These are phyloP conservation scores for Candida koratica DNA, from an alignment of 805 yeast species.

Conservation along the genomic window DNA sequence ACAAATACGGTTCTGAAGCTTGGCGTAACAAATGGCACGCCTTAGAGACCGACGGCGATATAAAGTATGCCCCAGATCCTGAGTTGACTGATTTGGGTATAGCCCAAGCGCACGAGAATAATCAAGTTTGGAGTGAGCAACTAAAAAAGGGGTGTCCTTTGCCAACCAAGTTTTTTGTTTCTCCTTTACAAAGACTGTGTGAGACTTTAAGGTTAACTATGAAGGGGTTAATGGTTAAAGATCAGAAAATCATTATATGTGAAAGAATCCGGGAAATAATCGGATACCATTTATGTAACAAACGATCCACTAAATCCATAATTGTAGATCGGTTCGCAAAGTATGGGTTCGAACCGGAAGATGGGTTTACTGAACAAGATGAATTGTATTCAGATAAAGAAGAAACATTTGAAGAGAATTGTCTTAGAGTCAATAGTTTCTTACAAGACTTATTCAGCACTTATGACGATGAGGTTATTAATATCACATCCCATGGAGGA, in stretches of 20 bases:
- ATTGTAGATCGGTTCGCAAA: slow-evolving; percentile 37
- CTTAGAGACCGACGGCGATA: slow-evolving; percentile 50
- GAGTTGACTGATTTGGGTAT: slow-evolving; percentile 52
- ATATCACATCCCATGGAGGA: slow-evolving; percentile 52
- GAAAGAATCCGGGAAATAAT: slow-evolving; percentile 56
- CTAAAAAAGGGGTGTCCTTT: slow-evolving; percentile 47
- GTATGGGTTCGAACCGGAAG: slow-evolving; percentile 30
- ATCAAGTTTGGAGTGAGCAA: slow-evolving; percentile 42
- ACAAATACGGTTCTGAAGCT: slow-evolving; percentile 40
- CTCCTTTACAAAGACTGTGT: slow-evolving; percentile 63
- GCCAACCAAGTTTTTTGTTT: slow-evolving; percentile 52
- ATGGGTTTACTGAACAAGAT: slow-evolving; percentile 46
- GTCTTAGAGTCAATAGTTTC: slow-evolving; percentile 45
- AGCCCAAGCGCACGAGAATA: slow-evolving; percentile 52
- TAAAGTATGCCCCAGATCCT: slow-evolving; percentile 61
- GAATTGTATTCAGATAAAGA: slow-evolving; percentile 36
- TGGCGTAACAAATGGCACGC: slow-evolving; percentile 59
- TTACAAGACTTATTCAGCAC: slow-evolving; percentile 29
- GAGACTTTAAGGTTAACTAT: slow-evolving; percentile 50
- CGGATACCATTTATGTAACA: slow-evolving; percentile 60
- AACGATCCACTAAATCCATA: slow-evolving; percentile 41
- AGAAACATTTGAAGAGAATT: slow-evolving; percentile 49
- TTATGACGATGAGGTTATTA: slow-evolving; percentile 25
- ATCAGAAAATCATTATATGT: slow-evolving; percentile 25
- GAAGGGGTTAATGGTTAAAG: slow-evolving; percentile 25